Conservation (phyloP, 306 rosid genomes). For the Hippophae rhamnoides region DNA sequence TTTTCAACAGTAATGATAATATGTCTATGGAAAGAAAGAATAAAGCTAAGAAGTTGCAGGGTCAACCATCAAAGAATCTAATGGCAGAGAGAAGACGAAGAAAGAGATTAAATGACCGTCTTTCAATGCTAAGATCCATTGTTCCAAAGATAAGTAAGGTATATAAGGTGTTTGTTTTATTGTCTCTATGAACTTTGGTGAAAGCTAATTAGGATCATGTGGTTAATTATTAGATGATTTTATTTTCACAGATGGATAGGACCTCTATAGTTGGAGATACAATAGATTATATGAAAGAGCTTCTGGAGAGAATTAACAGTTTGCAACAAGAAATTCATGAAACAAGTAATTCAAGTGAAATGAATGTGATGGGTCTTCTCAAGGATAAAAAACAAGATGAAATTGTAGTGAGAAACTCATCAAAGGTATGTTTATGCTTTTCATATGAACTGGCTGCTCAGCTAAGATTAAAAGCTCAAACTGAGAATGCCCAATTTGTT, state of each 20-base stretch:
- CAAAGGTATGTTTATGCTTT: constrained; percentile 40
- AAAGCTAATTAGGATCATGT: too few species aligned
- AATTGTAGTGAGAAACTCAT: constrained; percentile 54
- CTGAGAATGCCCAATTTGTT: neutral
- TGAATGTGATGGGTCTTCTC: constrained; percentile 26
- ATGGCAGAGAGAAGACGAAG: constrained; percentile 94
- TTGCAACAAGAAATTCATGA: constrained; percentile 44
- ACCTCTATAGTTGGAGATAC: constrained; percentile 94
- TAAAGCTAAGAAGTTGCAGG: constrained; percentile 56
- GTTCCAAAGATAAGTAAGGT: constrained; percentile 98
- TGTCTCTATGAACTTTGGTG: too few species aligned
- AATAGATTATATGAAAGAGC: constrained; percentile 89
- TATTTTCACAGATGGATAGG: constrained; percentile 65
- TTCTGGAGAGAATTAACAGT: constrained; percentile 57
- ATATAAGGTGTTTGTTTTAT: neutral
- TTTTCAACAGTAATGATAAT: constrained; percentile 30
- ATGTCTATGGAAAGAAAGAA: constrained; percentile 37
- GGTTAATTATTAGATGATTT: constrained; percentile 1
- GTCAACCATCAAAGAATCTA: constrained; percentile 90
- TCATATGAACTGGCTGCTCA: too few species aligned
- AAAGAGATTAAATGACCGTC: constrained; percentile 76
- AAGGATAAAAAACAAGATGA: constrained; percentile 62
- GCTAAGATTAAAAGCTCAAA: neutral
- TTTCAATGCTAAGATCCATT: constrained; percentile 89
- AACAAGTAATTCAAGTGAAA: constrained; percentile 29